Evolutionary conservation across 345 rosid genomes (phyloP), one percentile per base, ranked within the genome.

Genomic region (Ailanthus altissimus): DNA sequence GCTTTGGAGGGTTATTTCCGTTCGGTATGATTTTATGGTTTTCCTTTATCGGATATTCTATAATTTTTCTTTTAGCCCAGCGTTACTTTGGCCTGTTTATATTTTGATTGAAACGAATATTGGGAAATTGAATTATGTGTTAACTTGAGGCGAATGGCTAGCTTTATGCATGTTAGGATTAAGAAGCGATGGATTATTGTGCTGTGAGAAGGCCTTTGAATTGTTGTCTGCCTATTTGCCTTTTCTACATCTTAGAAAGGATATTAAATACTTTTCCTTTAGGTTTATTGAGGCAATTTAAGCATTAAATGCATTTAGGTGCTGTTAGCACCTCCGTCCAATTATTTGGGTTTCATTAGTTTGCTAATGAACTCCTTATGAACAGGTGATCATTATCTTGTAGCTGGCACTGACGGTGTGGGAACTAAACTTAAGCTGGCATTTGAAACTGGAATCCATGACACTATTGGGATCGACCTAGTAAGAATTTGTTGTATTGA

Each of bases 341-440:
- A 43, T 60, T 57, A 47, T 67, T 61, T 46, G 26, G 66, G 47
- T 75, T 51, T 0, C 45, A 28, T 72, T 38, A 28, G 42, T 67
- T 49, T 61, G 49, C 58, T 81, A 42, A 72, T 79, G 13, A 36
- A 26, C 3, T 81, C 74, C 25, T 11, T 18, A 26, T 67, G 67
- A 32, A 47, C 88, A 94, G 98, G 98, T 59, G 98, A 96, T 85
- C 88, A 90, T 1, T 96, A 79, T 74, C 98, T 92, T 43, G 98
- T 94, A 67, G 98, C 98, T 43, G 99, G 99, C 5, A 92, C 98
- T 0, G 99, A 96, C 88, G 99, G 99, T 75, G 99, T 92, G n/a
- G 99, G 99, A 64, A 96, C 99, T 46, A 96, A 96, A 78, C 87
- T 96, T 50, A 96, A 96, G 75, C 87, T 96, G 64, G 98, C 98